Conservation (phyloP, 2,329 filamentous ascomycete species). For the Ascochyta lentis region DNA sequence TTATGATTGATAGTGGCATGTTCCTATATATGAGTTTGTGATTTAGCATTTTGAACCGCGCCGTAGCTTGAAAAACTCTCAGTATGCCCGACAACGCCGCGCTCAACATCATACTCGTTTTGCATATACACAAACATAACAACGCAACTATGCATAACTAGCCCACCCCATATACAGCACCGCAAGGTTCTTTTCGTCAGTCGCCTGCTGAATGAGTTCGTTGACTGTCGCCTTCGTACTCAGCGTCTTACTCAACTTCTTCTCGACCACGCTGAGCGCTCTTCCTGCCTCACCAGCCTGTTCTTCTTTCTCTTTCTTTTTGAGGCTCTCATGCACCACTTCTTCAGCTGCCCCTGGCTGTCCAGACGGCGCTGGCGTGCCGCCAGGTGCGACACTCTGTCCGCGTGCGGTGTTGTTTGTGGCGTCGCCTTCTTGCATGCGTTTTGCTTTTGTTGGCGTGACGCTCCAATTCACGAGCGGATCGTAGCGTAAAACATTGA, state of each 20-base stretch:
- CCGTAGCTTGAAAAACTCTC: no score
- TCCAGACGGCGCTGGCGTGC: constrained; percentile 40
- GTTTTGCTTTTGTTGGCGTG: constrained; percentile 70
- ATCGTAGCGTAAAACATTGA: constrained; percentile 98
- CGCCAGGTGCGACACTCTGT: constrained; percentile 37
- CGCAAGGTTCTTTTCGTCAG: constrained; percentile 89
- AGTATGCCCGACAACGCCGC: neutral
- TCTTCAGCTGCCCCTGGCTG: constrained; percentile 27
- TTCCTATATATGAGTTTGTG: no score
- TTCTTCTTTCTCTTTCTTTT: constrained; percentile 56
- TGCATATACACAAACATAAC: neutral
- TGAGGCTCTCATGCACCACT: constrained; percentile 38
- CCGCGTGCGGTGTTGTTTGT: constrained; percentile 49
- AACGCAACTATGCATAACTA: constrained; percentile 38
- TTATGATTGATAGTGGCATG: no score
- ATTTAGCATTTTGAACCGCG: no score
- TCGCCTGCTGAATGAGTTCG: constrained; percentile 94
- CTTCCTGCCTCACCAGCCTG: constrained; percentile 84
- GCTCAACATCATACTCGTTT: neutral
- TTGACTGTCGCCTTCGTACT: constrained; percentile 96
- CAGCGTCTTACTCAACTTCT: constrained; percentile 92
- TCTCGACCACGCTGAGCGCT: constrained; percentile 89
- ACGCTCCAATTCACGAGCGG: constrained; percentile 96
- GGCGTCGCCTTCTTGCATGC: constrained; percentile 70
- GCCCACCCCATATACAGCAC: constrained; percentile 68